phyloP scores from a whole-genome alignment of 2,329 filamentous ascomycete species.

The Cladosporium sp. region DNA sequence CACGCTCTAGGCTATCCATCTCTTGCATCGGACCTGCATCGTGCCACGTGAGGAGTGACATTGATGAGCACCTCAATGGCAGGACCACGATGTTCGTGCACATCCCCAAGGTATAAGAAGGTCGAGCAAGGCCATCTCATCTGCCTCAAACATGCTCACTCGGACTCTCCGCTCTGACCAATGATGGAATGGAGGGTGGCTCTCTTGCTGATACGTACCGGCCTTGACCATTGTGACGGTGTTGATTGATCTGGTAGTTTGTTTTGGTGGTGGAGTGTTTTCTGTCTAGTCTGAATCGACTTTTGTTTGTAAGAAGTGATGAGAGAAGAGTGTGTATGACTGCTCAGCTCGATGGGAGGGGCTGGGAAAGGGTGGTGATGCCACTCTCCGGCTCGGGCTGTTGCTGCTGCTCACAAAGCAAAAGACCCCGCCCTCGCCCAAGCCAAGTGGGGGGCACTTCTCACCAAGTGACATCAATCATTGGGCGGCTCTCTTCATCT shows the following conservation, averaged over 20 bases:
- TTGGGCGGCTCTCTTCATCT: neutral
- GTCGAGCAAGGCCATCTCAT: conserved; percentile 1
- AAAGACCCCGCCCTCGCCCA: conserved; percentile 11
- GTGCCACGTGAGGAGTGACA: too few relatives aligned
- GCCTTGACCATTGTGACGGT: conserved; percentile 96
- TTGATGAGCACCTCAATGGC: conserved; percentile 12
- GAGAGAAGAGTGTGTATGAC: too few relatives aligned
- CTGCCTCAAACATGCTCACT: conserved; percentile 32
- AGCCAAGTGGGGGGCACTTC: too few relatives aligned
- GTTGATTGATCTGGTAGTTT: conserved; percentile 33
- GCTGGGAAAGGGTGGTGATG: neutral
- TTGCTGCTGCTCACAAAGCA: conserved; percentile 5
- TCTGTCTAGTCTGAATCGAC: conserved; percentile 11
- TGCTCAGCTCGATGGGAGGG: conserved; percentile 6
- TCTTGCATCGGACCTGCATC: too few relatives aligned
- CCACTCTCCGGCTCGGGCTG: neutral
- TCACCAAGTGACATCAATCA: too few relatives aligned
- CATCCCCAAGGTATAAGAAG: too few relatives aligned
- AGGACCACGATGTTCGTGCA: conserved; percentile 5
- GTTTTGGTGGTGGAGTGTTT: conserved; percentile 18
- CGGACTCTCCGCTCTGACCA: conserved; percentile 36
- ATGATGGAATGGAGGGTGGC: conserved; percentile 14
- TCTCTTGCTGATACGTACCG: conserved; percentile 65
- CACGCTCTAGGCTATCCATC: too few relatives aligned
- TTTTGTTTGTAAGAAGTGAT: neutral